A percentile compares a stretch with the other conserved stretches of the same genome.
Evolutionary conservation across 2,329 filamentous ascomycete genomes (phyloP).

Genomic region (Chaetoscypha palmicola): DNA sequence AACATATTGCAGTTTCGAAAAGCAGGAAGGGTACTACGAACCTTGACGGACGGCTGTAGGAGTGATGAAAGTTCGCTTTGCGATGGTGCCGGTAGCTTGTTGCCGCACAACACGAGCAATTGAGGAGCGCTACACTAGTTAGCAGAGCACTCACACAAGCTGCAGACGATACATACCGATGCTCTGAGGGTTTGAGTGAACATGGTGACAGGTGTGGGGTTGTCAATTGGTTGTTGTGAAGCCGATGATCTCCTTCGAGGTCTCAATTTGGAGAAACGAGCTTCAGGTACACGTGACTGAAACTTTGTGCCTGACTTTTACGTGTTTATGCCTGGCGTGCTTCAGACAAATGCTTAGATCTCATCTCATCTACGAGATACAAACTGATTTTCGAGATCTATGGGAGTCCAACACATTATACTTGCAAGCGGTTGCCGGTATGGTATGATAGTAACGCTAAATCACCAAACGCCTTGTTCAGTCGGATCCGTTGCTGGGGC

Average conservation of each 20-base stretch:
- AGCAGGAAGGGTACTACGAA: conserved; percentile 17
- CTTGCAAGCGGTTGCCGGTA: too few species aligned
- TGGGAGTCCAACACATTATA: too few species aligned
- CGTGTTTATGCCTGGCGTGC: background rate
- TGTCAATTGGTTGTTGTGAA: conserved; percentile 26
- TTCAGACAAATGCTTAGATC: too few species aligned
- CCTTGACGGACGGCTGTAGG: conserved; percentile 31
- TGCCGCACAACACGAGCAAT: conserved; percentile 31
- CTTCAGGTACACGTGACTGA: background rate
- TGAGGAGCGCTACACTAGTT: conserved; percentile 30
- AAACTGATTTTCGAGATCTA: too few species aligned
- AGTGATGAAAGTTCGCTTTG: conserved; percentile 31
- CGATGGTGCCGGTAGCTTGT: conserved; percentile 25
- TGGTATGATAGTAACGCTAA: too few species aligned
- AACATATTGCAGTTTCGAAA: too few species aligned
- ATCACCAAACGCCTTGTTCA: too few species aligned
- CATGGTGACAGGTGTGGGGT: conserved; percentile 28
- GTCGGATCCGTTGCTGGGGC: too few species aligned
- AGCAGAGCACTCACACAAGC: conserved; percentile 16
- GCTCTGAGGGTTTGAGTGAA: conserved; percentile 31
- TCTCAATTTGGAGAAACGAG: conserved; percentile 10
- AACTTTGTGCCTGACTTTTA: background rate
- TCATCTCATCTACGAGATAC: too few species aligned
- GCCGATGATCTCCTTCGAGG: conserved; percentile 16
- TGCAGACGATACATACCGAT: conserved; percentile 28